A percentile compares a stretch with the other conserved stretches of the same genome.
These are phyloP conservation scores for Penicillium sp. DNA, from an alignment of 2,329 filamentous ascomycete species.

Conservation along the genomic window DNA sequence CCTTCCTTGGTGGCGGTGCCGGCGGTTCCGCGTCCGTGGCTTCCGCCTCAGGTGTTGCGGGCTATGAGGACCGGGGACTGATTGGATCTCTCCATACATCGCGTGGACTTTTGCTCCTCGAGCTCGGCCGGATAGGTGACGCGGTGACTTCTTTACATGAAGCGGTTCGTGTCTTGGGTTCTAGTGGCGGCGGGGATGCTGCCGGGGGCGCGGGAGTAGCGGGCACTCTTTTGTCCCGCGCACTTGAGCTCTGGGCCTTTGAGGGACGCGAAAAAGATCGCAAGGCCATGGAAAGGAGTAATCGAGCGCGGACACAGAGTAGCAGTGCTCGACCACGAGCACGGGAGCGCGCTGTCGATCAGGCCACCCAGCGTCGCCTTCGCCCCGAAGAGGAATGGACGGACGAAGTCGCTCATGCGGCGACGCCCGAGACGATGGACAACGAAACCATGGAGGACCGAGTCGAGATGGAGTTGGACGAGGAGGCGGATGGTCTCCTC, in stretches of 20 bases:
- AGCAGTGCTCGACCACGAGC: conserved; percentile 19
- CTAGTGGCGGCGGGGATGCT: conserved; percentile 43
- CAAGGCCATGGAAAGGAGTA: conserved; percentile 12
- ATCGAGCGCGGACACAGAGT: conserved; percentile 16
- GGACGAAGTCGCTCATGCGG: conserved; percentile 32
- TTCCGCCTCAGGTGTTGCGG: conserved; percentile 38
- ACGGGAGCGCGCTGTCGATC: background rate
- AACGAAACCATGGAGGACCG: conserved; percentile 27
- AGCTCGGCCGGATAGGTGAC: conserved; percentile 66
- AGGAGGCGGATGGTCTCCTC: conserved; percentile 40
- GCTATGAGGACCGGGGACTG: conserved; percentile 45
- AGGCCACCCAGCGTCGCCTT: conserved; percentile 21
- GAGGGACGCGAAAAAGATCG: conserved; percentile 32
- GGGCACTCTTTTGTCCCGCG: conserved; percentile 42
- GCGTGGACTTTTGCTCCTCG: conserved; percentile 73
- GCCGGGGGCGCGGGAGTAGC: conserved; percentile 45
- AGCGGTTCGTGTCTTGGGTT: conserved; percentile 44
- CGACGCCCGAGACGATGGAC: conserved; percentile 13
- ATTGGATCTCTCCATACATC: conserved; percentile 45
- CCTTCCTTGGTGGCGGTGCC: conserved; percentile 47
- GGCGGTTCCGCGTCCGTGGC: conserved; percentile 32
- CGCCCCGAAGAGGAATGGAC: conserved; percentile 34
- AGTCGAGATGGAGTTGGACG: conserved; percentile 40
- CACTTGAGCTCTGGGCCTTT: conserved; percentile 43
- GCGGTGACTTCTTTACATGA: conserved; percentile 80